Conservation (phyloP, 2,329 filamentous ascomycete genomes). For the Nannizziopsis arthrosporioides region DNA sequence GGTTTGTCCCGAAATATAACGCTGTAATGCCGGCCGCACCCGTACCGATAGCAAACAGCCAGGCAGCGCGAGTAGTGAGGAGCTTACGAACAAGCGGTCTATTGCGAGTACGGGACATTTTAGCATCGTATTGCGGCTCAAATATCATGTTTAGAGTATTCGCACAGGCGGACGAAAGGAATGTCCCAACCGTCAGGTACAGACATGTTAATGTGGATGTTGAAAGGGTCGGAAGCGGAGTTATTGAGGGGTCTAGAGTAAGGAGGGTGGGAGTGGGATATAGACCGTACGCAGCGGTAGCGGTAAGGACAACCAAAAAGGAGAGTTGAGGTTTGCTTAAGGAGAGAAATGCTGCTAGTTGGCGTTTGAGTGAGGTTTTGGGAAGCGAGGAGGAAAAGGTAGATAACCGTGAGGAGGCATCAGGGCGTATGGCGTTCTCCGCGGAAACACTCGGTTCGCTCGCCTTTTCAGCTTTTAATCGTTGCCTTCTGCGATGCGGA, state of each 20-base stretch:
- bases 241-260: conserved; percentile 61
- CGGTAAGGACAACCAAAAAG: conserved; percentile 78
- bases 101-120: conserved; percentile 88
- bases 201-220: conserved; percentile 75
- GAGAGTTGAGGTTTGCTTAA: conserved; percentile 92
- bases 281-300: conserved; percentile 80
- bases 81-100: conserved; percentile 75
- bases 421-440: conserved; percentile 39
- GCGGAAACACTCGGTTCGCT: conserved; percentile 16
- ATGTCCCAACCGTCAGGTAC: conserved; percentile 81
- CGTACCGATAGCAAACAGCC: conserved; percentile 65
- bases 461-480: conserved; percentile 27
- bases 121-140: conserved; percentile 77
- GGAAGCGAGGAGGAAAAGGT: conserved; percentile 47
- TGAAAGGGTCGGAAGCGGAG: conserved; percentile 48
- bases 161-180: conserved; percentile 77
- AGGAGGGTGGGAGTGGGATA: conserved; percentile 87
- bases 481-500: conserved; percentile 35
- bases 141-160: conserved; percentile 97
- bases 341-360: conserved; percentile 69
- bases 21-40: conserved; percentile 57
- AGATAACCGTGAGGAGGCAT: conserved; percentile 51
- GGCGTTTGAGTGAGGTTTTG: conserved; percentile 48
- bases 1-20: conserved; percentile 84
- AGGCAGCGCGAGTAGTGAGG: conserved; percentile 57